Conservation (phyloP, 371 early-diverging fungal genomes). For the Lichtheimia ramosa region DNA sequence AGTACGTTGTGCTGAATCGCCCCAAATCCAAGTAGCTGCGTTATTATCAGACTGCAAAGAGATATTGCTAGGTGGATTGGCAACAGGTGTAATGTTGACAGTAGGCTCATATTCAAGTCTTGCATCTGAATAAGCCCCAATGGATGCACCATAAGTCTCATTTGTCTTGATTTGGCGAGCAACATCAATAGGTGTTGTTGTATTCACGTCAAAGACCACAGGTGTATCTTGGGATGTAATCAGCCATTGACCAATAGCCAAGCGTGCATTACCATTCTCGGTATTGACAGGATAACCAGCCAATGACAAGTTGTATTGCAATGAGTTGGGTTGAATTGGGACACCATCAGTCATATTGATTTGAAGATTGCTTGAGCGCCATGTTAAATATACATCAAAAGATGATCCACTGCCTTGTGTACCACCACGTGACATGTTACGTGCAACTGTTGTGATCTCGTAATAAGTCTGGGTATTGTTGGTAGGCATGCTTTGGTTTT, state of each 20-base stretch:
- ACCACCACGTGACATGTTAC: constrained; percentile 26
- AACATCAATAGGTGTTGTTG: constrained; percentile 33
- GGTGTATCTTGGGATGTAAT: constrained; percentile 9
- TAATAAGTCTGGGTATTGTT: constrained; percentile 28
- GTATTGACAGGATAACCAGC: constrained; percentile 25
- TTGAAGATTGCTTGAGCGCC: constrained; percentile 39
- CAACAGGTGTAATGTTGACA: constrained; percentile 26
- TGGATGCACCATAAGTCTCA: constrained; percentile 36
- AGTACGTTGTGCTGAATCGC: constrained; percentile 14
- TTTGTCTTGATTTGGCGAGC: constrained; percentile 47
- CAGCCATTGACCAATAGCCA: constrained; percentile 30
- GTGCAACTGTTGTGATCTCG: constrained; percentile 27
- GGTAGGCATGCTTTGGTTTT: constrained; percentile 31
- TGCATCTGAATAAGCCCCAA: constrained; percentile 44
- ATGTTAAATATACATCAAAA: constrained; percentile 28
- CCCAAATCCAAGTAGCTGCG: constrained; percentile 31
- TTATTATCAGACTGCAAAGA: constrained; percentile 4
- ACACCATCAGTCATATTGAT: constrained; percentile 43
- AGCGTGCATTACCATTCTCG: constrained; percentile 8
- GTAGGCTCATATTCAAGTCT: constrained; percentile 39
- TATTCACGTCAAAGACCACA: constrained; percentile 37
- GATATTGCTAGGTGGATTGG: constrained; percentile 3
- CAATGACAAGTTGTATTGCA: constrained; percentile 36
- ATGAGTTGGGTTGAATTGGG: constrained; percentile 38
- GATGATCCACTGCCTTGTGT: neutral